phyloP scores from a whole-genome alignment of 805 yeast species.

The Ogataea methylovora region DNA sequence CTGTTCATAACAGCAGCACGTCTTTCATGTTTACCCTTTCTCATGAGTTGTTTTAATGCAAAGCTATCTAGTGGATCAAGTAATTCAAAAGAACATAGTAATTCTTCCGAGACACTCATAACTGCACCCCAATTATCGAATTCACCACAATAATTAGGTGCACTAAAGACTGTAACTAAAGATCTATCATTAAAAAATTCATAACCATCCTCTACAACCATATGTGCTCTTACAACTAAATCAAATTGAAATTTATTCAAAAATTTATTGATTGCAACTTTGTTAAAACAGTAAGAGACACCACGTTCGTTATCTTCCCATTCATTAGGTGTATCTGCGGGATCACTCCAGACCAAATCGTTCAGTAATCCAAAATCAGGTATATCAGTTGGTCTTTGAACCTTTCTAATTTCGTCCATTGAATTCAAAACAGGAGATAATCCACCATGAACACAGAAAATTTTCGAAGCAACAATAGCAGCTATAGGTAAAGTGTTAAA shows the following conservation, averaged over 20 bases:
- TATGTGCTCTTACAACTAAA: constrained; percentile 77
- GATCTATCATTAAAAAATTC: constrained; percentile 69
- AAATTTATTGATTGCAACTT: constrained; percentile 74
- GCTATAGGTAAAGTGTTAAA: constrained; percentile 94
- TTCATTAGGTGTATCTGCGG: constrained; percentile 74
- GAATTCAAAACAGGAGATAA: constrained; percentile 65
- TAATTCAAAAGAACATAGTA: constrained; percentile 87
- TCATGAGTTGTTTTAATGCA: constrained; percentile 92
- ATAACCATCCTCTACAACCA: constrained; percentile 81
- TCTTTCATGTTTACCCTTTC: constrained; percentile 84
- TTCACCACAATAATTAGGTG: constrained; percentile 78
- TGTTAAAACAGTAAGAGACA: constrained; percentile 71
- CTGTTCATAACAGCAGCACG: constrained; percentile 40
- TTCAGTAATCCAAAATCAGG: constrained; percentile 77
- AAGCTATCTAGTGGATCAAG: constrained; percentile 90
- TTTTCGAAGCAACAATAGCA: constrained; percentile 91
- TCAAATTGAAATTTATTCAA: constrained; percentile 70
- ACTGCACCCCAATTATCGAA: constrained; percentile 97
- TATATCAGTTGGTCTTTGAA: constrained; percentile 78
- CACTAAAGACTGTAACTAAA: constrained; percentile 65
- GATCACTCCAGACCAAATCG: constrained; percentile 80
- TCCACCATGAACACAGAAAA: constrained; percentile 88
- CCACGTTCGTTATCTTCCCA: constrained; percentile 90
- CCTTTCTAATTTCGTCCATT: constrained; percentile 67
- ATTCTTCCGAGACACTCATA: constrained; percentile 91